Base-by-base conservation (phyloP, 306 rosid species). In the Pyrus betulifolia region DNA sequence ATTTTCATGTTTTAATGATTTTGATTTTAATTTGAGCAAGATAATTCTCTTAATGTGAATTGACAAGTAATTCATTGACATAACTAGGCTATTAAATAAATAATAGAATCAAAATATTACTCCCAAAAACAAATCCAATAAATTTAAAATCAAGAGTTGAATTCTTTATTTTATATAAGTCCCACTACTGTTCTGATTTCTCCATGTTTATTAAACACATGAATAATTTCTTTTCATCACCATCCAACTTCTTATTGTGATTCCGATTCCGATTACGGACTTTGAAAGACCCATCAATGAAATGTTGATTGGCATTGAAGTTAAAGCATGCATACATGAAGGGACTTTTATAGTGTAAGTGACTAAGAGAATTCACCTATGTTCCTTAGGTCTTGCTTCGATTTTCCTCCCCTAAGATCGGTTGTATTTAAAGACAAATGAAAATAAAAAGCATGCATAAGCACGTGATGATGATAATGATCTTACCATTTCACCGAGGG, bases 401-500 rank as follows among this genome's bases (percentile, higher is more conserved):
- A 49, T 49, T 49, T 49, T 49, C 21, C 21, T 49, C 2, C 21
- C 21, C 1, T 3, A 17, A 49, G 6, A 49, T 49, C 8, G 8
- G 21, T 49, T 49, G 21, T 17, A 15, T 49, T 49, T 49, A 42
- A 27, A 23, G 22, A 9, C 11, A 21, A 2, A 17, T 1, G 1
- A 2, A 15, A 8, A 3, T 4, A 27, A 60, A 38, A 59, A 44
- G 10, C 23, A 19, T 8, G 38, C 31, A 60, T 23, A 8, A 8
- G 67, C 38, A 61, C 3, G 6, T 61, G 21, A 27, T 25, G 35
- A 61, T 7, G 27, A 61, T 7, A 13, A 33, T n/a, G 46, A 62
- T 35, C 10, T 73, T 80, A 80, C 85, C 1, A 1, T 3, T 1
- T 80, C 87, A 35, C 3, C 59, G 0, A 64, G 54, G 11, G 91